Base-by-base conservation (phyloP, 2,329 filamentous ascomycete species). In the Colletotrichum lentis region DNA sequence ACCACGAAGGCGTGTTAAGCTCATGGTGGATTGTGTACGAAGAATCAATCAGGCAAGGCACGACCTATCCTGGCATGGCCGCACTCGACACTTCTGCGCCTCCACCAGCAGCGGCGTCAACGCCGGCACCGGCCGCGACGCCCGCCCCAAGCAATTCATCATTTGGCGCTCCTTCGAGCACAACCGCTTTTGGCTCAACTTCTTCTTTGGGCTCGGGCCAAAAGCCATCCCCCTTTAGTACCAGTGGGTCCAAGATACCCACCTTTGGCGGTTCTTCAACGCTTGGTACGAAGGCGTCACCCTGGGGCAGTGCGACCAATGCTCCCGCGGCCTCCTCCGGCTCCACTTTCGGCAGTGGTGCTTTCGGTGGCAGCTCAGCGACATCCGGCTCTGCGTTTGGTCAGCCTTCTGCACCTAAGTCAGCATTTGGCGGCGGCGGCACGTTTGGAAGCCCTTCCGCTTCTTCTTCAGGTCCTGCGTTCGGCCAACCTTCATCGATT, bases 11-110 rank as follows among this genome's bases (percentile, higher is more conserved):
- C 71, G 81, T 97, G 11, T 82, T 99, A 18, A 89, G 88, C 53
- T 86, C 89, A 14, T 99, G 95, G 94, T 97, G 95, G 93, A 80
- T 98, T 50, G 86, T 98, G 22, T 97, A 97, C 79, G 88, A 91
- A 43, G 93, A 96, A 49, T 94, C 95, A 2, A 89, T 99, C 69
- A 88, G 90, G 67, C 83, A 90, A 73, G 90, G 90, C 3, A 88
- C 87, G 7, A 86, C 88, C 0, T 98, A 94, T 77, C 86, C 90
- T 47, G 92, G 91, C 5, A 82, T 97, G 71, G 81, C 84, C 22
- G 61, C 74, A 37, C 66, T 76, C 71, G 73, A 80, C 8, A 73
- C 77, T 10, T 64, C 73, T 18, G 66, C 75, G 43, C 72, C 74
- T 69, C 64, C 75, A 4, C 66, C 79, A 61, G 72, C 74, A 5